phyloP scores from a whole-genome alignment of 1,284 basidiomycete genomes.

The Hemileccinum hortonii region DNA sequence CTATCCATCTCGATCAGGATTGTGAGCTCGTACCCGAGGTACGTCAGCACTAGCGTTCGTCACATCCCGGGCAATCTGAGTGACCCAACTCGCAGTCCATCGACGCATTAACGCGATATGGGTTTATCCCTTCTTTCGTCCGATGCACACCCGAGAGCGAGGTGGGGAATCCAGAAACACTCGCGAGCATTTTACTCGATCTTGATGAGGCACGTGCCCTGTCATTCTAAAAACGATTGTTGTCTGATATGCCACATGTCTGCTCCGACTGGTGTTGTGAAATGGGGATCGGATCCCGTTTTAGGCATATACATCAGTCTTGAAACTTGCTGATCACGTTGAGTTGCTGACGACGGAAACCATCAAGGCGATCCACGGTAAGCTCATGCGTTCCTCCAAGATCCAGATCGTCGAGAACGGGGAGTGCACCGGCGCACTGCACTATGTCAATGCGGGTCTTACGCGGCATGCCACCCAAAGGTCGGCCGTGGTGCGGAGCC shows the following conservation, averaged over 20 bases:
- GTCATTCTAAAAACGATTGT: not conserved
- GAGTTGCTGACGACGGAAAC: constrained; percentile 29
- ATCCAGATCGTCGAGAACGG: constrained; percentile 22
- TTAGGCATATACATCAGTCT: constrained; percentile 26
- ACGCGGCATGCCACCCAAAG: constrained; percentile 38
- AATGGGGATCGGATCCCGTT: not conserved
- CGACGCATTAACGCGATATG: constrained; percentile 28
- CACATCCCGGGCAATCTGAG: not conserved
- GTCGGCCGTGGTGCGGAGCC: constrained; percentile 36
- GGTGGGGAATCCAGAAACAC: constrained; percentile 20
- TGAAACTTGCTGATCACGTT: constrained; percentile 23
- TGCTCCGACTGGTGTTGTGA: not conserved
- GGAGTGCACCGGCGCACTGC: constrained; percentile 10
- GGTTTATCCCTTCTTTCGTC: constrained; percentile 28
- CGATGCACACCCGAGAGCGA: constrained; percentile 22
- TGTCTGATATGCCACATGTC: not conserved
- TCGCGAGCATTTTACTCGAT: constrained; percentile 24
- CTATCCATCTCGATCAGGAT: constrained; percentile 27
- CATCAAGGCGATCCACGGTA: constrained; percentile 30
- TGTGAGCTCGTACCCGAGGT: constrained; percentile 22
- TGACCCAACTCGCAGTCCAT: constrained; percentile 21
- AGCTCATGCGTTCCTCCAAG: constrained; percentile 35
- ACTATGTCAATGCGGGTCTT: constrained; percentile 37
- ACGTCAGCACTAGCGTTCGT: constrained; percentile 1
- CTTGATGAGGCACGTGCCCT: constrained; percentile 24